A percentile compares a stretch with the other conserved stretches of the same genome.
Evolutionary conservation across 2,329 filamentous ascomycete species (phyloP).

Genomic region (Corinectria fuckeliana): DNA sequence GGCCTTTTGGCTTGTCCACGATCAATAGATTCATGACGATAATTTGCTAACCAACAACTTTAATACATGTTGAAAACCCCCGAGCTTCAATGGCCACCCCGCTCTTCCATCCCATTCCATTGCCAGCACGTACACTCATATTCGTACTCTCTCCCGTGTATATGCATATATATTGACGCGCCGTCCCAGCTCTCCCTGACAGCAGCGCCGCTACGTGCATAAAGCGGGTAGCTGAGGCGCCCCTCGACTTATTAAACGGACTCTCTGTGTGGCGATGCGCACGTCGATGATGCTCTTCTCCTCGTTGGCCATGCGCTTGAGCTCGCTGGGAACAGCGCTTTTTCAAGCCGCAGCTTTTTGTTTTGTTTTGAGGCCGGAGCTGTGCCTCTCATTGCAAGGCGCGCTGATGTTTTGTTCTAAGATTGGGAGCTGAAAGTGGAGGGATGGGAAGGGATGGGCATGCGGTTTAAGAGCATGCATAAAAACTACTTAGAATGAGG

Average conservation of each 20-base stretch:
- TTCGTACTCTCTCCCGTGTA: background rate
- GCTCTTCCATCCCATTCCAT: background rate
- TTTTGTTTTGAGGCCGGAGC: background rate
- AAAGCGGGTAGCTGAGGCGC: background rate
- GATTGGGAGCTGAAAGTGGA: background rate
- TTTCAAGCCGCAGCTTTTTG: background rate
- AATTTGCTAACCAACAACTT: background rate
- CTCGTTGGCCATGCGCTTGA: constrained; percentile 18
- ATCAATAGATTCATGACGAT: background rate
- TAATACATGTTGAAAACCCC: background rate
- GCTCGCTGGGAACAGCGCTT: constrained; percentile 17
- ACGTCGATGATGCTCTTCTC: constrained; percentile 13
- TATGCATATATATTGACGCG: too few species aligned
- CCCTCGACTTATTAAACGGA: constrained; percentile 3
- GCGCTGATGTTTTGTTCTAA: background rate
- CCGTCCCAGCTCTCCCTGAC: background rate
- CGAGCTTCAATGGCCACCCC: background rate
- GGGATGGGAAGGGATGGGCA: too few species aligned
- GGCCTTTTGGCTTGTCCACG: background rate
- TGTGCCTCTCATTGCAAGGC: constrained; percentile 8
- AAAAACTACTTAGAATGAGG: background rate
- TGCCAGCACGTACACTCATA: too few species aligned
- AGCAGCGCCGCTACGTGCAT: background rate
- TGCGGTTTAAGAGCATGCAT: background rate
- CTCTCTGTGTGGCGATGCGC: background rate